Percentiles rank a stretch among this genome's conserved stretches.
Evolutionary conservation across 805 yeast genomes (phyloP).

Genomic region (Millerozyma miso): DNA sequence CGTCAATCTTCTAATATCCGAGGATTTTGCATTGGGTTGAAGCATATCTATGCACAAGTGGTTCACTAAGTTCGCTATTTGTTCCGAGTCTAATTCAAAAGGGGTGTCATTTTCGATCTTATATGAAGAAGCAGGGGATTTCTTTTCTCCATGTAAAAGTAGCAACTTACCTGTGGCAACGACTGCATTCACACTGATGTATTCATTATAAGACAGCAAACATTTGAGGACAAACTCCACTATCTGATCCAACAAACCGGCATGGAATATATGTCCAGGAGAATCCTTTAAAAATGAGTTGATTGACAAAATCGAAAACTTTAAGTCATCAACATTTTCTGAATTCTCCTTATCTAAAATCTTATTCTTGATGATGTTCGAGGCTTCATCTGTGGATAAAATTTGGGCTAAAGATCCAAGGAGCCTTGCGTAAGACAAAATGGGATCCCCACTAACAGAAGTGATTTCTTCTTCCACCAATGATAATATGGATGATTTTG

Average conservation of each 20-base stretch:
- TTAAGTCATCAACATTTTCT: constrained; percentile 39
- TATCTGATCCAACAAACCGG: constrained; percentile 48
- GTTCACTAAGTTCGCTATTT: constrained; percentile 38
- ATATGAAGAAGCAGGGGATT: constrained; percentile 18
- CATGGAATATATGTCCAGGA: constrained; percentile 56
- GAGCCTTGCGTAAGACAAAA: constrained; percentile 72
- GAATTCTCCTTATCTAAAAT: constrained; percentile 45
- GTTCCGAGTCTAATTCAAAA: constrained; percentile 41
- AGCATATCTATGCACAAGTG: constrained; percentile 48
- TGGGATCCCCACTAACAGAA: constrained; percentile 51
- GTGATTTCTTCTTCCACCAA: constrained; percentile 70
- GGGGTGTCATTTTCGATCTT: constrained; percentile 21
- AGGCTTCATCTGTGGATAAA: constrained; percentile 60
- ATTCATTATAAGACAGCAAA: constrained; percentile 38
- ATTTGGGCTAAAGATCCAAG: constrained; percentile 74
- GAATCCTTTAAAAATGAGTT: constrained; percentile 79
- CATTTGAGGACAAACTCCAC: constrained; percentile 46
- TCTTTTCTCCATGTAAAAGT: constrained; percentile 43
- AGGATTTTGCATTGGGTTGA: constrained; percentile 56
- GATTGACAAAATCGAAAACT: constrained; percentile 64
- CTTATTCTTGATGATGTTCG: constrained; percentile 53
- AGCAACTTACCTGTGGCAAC: constrained; percentile 79
- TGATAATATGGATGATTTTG: constrained; percentile 63
- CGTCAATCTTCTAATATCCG: constrained; percentile 76
- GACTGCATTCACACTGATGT: constrained; percentile 70